Conservation (phyloP, 2,329 filamentous ascomycete genomes). For the Clonostachys rosea region DNA sequence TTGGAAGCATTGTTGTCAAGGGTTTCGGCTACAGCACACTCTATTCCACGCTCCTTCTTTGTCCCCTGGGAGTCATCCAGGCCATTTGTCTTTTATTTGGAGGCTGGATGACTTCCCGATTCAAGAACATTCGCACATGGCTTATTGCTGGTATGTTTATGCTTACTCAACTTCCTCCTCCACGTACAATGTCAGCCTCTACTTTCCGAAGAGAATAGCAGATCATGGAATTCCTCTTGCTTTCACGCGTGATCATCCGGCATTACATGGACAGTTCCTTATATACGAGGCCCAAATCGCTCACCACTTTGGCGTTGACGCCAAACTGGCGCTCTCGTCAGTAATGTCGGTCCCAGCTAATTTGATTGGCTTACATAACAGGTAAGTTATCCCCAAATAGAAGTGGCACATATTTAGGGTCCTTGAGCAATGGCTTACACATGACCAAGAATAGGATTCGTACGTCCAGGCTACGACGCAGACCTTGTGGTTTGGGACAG, state of each 20-base stretch:
- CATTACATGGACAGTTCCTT: conserved; percentile 19
- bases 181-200: conserved; percentile 29
- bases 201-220: conserved; percentile 29
- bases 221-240: conserved; percentile 32
- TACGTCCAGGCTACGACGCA: conserved; percentile 38
- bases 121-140: conserved; percentile 10
- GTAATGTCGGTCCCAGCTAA: conserved; percentile 40
- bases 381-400: too few species aligned
- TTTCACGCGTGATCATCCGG: conserved; percentile 35
- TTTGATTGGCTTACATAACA: conserved; percentile 32
- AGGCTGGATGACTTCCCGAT: conserved; percentile 11
- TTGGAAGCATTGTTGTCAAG: conserved; percentile 37
- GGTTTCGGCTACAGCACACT: conserved; percentile 36
- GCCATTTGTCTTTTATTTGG: conserved; percentile 17
- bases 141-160: conserved; percentile 5
- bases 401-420: too few species aligned
- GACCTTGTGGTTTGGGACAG: conserved; percentile 55
- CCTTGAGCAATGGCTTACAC: too few species aligned
- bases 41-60: conserved; percentile 31
- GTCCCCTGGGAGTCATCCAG: conserved; percentile 17
- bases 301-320: conserved; percentile 30
- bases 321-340: conserved; percentile 31
- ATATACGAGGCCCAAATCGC: conserved; percentile 32
- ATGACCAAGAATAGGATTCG: conserved; percentile 29
- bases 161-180: conserved; percentile 1